These are phyloP conservation scores for Hypericum androsaemum DNA, from an alignment of 345 rosid genomes.

Conservation along the genomic window DNA sequence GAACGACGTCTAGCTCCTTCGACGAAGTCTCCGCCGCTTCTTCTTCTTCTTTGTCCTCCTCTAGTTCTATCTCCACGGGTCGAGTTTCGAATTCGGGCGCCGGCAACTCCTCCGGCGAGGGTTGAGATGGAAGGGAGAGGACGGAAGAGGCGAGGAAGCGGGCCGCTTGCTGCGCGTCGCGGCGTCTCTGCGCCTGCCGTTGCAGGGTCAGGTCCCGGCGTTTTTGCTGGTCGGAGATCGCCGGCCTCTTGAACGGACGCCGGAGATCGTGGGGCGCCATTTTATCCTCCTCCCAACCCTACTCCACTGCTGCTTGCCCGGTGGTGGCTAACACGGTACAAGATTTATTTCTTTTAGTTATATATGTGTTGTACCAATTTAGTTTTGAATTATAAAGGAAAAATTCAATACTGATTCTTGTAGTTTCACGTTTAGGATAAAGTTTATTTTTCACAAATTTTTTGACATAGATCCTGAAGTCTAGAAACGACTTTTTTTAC, in stretches of 20 bases:
- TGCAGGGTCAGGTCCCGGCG: constrained; percentile 71
- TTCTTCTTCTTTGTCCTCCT: constrained; percentile 21
- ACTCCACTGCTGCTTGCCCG: too few relatives aligned
- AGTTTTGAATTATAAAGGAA: too few relatives aligned
- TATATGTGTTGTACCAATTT: too few relatives aligned
- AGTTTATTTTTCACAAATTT: too few relatives aligned
- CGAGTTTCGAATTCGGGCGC: constrained; percentile 20
- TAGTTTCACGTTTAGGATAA: too few relatives aligned
- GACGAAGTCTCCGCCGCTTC: constrained; percentile 21
- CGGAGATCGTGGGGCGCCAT: constrained; percentile 79
- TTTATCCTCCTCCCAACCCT: too few relatives aligned
- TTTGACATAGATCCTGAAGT: too few relatives aligned
- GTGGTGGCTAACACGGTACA: too few relatives aligned
- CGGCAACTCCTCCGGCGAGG: not conserved
- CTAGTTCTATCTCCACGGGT: constrained; percentile 1
- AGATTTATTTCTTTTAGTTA: too few relatives aligned
- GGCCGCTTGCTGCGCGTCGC: not conserved
- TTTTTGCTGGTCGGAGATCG: constrained; percentile 82
- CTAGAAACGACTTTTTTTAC: too few relatives aligned
- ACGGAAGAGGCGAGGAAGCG: not conserved
- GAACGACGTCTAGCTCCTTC: constrained; percentile 47
- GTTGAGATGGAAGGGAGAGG: not conserved
- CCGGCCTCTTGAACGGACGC: constrained; percentile 77
- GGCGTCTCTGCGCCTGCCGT: constrained; percentile 71
- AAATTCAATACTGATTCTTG: too few relatives aligned